Evolutionary conservation across 2,329 filamentous ascomycete genomes (phyloP), one percentile per base, ranked within the genome.

Genomic region (Cadophora luteo-olivacea): DNA sequence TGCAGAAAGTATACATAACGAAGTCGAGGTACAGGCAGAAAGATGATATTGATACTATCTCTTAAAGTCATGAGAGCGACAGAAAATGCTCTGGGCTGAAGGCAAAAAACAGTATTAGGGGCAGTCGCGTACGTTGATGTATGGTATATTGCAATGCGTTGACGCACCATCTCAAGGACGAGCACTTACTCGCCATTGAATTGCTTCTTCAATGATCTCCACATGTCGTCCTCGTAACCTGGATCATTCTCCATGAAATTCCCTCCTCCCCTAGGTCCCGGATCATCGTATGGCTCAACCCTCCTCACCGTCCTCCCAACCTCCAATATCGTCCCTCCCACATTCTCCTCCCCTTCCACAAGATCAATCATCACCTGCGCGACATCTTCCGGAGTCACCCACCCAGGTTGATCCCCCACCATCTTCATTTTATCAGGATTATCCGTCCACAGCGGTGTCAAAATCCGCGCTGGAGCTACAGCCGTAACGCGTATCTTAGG

Each of bases 381-480:
- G 0, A 84, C 81, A 54, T 81, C 80, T 1, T 80, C 70, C 0
- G 82, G 80, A 0, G 79, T 81, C 0, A 83, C 79, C 82, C 82
- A 84, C 0, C 68, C 55, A 12, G 65, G 57, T 14, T 70, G 38
- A 7, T 82, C 76, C 0, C 68, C 62, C 32, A 84, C 68, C 48
- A 77, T 77, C 19, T 73, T 72, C 22, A 83, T 68, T 70, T 83
- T 84, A 70, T 84, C 82, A 0, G 81, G 80, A 45, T 83, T 69
- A 1, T 84, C 82, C 0, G 75, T 80, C 81, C 82, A 84, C 3
- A 85, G 68, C 2, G 83, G 83, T 1, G 84, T 85, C 8, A 76
- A 73, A 45, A 75, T 73, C 22, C 70, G 62, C 0, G 81, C 83
- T 0, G 83, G 84, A 0, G 83, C 82, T 0, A 85, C 81, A 0